These are phyloP conservation scores for Pseudocercospora fijiensis DNA, from an alignment of 2,329 filamentous ascomycete genomes.

Conservation along the genomic window DNA sequence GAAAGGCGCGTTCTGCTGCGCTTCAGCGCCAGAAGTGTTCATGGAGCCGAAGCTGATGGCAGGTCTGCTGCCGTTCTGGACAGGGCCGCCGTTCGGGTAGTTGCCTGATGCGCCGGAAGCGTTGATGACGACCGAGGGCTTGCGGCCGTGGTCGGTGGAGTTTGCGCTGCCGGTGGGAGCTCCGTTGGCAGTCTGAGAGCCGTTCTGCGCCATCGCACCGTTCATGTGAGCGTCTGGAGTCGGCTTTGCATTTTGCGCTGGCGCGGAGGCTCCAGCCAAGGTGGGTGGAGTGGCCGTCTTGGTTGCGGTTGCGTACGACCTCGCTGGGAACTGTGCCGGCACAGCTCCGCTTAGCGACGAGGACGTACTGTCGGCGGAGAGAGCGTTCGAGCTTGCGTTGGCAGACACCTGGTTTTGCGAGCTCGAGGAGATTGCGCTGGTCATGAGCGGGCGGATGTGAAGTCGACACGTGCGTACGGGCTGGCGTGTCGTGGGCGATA, in stretches of 20 bases:
- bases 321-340: constrained; percentile 56
- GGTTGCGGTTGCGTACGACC: constrained; percentile 63
- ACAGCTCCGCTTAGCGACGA: constrained; percentile 52
- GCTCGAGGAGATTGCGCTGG: constrained; percentile 58
- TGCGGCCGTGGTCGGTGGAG: constrained; percentile 71
- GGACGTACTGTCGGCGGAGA: constrained; percentile 51
- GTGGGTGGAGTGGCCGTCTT: constrained; percentile 54
- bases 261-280: constrained; percentile 54
- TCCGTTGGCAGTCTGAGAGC: constrained; percentile 51
- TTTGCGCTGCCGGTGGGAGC: constrained; percentile 63
- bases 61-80: constrained; percentile 51
- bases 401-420: constrained; percentile 50
- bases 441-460: constrained; percentile 58
- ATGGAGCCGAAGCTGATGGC: constrained; percentile 80
- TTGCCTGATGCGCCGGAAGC: constrained; percentile 75
- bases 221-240: constrained; percentile 77
- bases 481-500: constrained; percentile 6
- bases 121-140: constrained; percentile 88
- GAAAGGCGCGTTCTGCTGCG: constrained; percentile 65
- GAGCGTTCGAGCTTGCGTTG: constrained; percentile 49
- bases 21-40: constrained; percentile 61
- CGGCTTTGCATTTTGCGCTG: constrained; percentile 54
- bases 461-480: constrained; percentile 12
- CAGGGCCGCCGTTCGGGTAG: constrained; percentile 72
- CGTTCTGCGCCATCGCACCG: constrained; percentile 48